Base-by-base conservation (phyloP, 2,329 filamentous ascomycete species). In the Ceratocystis papillata region DNA sequence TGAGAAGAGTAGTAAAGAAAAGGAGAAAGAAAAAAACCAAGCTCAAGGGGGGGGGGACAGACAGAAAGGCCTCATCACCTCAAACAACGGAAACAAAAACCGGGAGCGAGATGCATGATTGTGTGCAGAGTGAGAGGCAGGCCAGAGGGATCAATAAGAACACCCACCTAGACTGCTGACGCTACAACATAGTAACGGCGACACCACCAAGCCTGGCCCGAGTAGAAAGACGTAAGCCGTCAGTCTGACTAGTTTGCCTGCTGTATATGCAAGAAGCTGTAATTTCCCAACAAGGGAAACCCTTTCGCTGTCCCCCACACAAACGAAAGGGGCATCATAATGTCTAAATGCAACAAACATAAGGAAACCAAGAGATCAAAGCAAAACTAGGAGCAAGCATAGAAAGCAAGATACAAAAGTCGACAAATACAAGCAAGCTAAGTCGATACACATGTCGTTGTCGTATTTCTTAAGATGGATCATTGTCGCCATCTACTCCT, bases 401-500 rank as follows among this genome's bases (percentile, higher is more conserved):
- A 55, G 37, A 44, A 45, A 63, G 33, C 25, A 22, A 44, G 20
- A 57, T 20, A 55, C 17, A 63, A 63, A 10, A 63, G 22, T 28
- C 20, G 59, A 64, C 50, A 61, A 55, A 55, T 8, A 65, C 25
- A 50, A 41, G 30, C 22, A 61, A 5, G 17, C 55, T 17, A n/a
- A 7, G 45, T 22, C 8, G 33, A 48, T 62, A 62, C 33, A 17
- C 48, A 57, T 17, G 22, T 20, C 55, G 30, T 25, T 22, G 33
- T 15, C 37, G 57, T n/a, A 60, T 60, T n/a, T 48, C 57, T 37
- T 15, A 22, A 37, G 41, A 57, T 67, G 53, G 17, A 17, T 30
- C 28, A 37, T 59, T 37, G 41, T 70, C 69, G 59, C 12, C 37
- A 41, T 73, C 72, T 67, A 69, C 67, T 70, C 73, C 67, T 69